phyloP scores from a whole-genome alignment of 371 early-diverging fungal species.

The Mucor piriformis region DNA sequence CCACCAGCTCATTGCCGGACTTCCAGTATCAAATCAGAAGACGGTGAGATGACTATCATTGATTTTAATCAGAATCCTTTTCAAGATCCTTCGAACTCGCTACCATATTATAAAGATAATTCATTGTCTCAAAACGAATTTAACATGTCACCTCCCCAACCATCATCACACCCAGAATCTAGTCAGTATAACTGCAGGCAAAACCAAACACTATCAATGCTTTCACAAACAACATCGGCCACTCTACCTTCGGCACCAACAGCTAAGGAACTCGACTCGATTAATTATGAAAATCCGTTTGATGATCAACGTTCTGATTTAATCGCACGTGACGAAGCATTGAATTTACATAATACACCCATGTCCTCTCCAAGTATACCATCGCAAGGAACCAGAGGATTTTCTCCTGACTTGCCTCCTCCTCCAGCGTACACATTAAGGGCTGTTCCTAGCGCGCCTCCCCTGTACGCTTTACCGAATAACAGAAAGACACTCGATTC shows the following conservation, averaged over 20 bases:
- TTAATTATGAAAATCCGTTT: conserved; percentile 6
- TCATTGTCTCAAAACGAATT: neutral
- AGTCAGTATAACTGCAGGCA: conserved; percentile 5
- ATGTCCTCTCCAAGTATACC: neutral
- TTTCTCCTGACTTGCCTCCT: conserved; percentile 16
- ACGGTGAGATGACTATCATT: conserved; percentile 4
- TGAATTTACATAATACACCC: neutral
- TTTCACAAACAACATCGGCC: conserved; percentile 30
- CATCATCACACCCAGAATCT: neutral
- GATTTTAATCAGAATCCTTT: conserved; percentile 13
- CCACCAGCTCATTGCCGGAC: neutral
- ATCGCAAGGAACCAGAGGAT: no score
- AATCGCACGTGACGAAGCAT: neutral
- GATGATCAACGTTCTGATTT: neutral
- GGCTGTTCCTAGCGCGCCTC: conserved; percentile 33
- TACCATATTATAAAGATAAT: neutral
- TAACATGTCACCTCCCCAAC: neutral
- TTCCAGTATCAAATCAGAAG: neutral
- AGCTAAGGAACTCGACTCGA: conserved; percentile 27
- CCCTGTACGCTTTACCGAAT: conserved; percentile 24
- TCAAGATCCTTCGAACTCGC: neutral
- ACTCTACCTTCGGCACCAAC: conserved; percentile 31
- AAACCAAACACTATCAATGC: conserved; percentile 17
- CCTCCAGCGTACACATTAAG: conserved; percentile 38
- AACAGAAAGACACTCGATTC: neutral